phyloP scores from a whole-genome alignment of 257 asterid genomes.

The Penstemon barbatus region DNA sequence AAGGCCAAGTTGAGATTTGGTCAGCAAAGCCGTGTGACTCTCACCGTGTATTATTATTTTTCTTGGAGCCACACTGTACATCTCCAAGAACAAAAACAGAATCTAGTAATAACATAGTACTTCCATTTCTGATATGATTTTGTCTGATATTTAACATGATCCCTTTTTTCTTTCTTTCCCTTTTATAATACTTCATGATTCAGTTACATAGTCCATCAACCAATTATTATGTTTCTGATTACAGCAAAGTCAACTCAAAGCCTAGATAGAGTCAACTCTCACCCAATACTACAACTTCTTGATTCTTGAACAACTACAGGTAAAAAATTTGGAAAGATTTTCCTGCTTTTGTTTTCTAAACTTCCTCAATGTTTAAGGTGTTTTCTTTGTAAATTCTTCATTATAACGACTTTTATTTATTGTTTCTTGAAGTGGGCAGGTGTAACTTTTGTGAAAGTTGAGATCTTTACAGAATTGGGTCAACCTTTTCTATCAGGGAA shows the following conservation, averaged over 20 bases:
- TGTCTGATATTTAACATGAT: no score
- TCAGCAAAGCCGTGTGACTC: no score
- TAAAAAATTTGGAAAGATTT: background rate
- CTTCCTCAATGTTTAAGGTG: background rate
- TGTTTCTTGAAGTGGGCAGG: conserved; percentile 28
- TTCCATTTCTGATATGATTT: no score
- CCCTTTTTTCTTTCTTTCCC: no score
- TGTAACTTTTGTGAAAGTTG: conserved; percentile 22
- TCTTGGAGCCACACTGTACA: no score
- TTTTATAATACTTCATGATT: no score
- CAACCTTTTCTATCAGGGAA: conserved; percentile 1
- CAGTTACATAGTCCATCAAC: no score
- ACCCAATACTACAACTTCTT: conserved; percentile 21
- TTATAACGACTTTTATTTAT: conserved; percentile 12
- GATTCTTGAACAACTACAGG: conserved; percentile 7
- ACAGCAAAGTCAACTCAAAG: conserved; percentile 19
- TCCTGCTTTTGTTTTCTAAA: background rate
- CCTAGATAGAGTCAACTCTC: conserved; percentile 34
- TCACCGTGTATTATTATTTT: no score
- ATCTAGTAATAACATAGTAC: no score
- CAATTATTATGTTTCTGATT: background rate
- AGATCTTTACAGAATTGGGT: conserved; percentile 26
- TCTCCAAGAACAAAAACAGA: no score
- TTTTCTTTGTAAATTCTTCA: conserved; percentile 4
- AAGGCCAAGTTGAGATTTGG: no score